Evolutionary conservation across 345 rosid species (phyloP).

Genomic region (Ceriops decandra): DNA sequence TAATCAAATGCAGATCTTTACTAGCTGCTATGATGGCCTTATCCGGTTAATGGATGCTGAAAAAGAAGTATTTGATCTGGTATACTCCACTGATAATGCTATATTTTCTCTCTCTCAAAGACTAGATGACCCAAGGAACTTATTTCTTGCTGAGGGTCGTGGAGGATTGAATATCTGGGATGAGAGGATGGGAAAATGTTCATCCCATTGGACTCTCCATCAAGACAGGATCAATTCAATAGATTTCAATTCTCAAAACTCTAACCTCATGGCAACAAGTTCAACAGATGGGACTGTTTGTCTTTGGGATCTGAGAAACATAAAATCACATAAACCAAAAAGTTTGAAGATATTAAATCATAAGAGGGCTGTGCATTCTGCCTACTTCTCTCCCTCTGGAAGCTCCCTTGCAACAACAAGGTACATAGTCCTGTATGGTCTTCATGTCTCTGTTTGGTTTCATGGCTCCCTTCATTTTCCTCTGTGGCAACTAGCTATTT

Average conservation of each 20-base stretch:
- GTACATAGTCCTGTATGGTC: constrained; percentile 18
- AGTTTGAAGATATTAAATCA: constrained; percentile 42
- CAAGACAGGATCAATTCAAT: constrained; percentile 67
- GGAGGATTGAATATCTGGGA: constrained; percentile 62
- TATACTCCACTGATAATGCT: constrained; percentile 45
- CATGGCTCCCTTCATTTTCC: too few species aligned
- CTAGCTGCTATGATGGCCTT: constrained; percentile 69
- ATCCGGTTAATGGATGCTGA: constrained; percentile 75
- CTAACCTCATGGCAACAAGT: constrained; percentile 68
- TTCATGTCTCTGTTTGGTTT: background rate
- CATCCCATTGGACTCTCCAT: constrained; percentile 52
- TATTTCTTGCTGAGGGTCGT: constrained; percentile 58
- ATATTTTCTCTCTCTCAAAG: constrained; percentile 57
- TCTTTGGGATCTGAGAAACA: constrained; percentile 79
- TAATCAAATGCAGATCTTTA: constrained; percentile 42
- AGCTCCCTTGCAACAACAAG: constrained; percentile 69
- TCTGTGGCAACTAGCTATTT: background rate
- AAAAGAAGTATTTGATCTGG: constrained; percentile 61
- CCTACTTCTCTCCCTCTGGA: constrained; percentile 91
- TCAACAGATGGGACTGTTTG: constrained; percentile 74
- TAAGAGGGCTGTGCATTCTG: constrained; percentile 60
- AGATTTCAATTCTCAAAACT: constrained; percentile 60
- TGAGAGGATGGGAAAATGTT: constrained; percentile 49
- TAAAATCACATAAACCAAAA: constrained; percentile 34
- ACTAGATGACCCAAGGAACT: constrained; percentile 43